A percentile compares a stretch with the other conserved stretches of the same genome.
Conservation (phyloP, 2,329 filamentous ascomycete species). For the Tolypocladium capitatum region DNA sequence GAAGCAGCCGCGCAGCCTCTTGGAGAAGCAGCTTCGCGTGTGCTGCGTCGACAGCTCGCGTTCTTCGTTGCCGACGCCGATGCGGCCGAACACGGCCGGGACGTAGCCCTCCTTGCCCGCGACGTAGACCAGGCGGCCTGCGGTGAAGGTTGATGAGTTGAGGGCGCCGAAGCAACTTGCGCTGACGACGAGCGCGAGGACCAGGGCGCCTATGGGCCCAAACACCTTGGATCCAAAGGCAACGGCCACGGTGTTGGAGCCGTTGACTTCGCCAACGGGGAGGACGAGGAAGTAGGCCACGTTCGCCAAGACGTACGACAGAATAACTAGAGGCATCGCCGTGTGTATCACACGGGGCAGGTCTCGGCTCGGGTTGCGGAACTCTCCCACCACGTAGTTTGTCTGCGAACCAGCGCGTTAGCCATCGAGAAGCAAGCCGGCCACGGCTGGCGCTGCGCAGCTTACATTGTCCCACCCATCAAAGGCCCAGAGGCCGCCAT, state of each 20-base stretch:
- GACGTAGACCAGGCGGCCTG: slow-evolving; percentile 80
- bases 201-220: slow-evolving; percentile 64
- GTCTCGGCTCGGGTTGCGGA: slow-evolving; percentile 80
- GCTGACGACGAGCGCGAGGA: slow-evolving; percentile 79
- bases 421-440: not conserved
- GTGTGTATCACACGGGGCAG: slow-evolving; percentile 92
- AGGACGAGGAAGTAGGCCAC: slow-evolving; percentile 90
- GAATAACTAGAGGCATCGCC: slow-evolving; percentile 85
- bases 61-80: slow-evolving; percentile 51
- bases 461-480: slow-evolving; percentile 97
- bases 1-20: slow-evolving; percentile 45
- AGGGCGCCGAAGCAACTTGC: slow-evolving; percentile 89
- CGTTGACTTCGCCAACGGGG: slow-evolving; percentile 65
- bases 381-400: slow-evolving; percentile 95
- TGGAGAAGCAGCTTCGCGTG: slow-evolving; percentile 43
- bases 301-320: slow-evolving; percentile 83
- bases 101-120: slow-evolving; percentile 94
- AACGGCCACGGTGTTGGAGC: slow-evolving; percentile 89
- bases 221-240: slow-evolving; percentile 86
- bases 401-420: slow-evolving; percentile 40
- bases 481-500: slow-evolving; percentile 94
- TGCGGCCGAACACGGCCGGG: slow-evolving; percentile 66
- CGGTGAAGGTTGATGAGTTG: slow-evolving; percentile 90
- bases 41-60: slow-evolving; percentile 28
- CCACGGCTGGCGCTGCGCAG: slow-evolving; percentile 7